Percentiles rank a stretch among this genome's conserved stretches.
Evolutionary conservation across 2,329 filamentous ascomycete species (phyloP).

Genomic region (Pseudogymnoascus sp.): DNA sequence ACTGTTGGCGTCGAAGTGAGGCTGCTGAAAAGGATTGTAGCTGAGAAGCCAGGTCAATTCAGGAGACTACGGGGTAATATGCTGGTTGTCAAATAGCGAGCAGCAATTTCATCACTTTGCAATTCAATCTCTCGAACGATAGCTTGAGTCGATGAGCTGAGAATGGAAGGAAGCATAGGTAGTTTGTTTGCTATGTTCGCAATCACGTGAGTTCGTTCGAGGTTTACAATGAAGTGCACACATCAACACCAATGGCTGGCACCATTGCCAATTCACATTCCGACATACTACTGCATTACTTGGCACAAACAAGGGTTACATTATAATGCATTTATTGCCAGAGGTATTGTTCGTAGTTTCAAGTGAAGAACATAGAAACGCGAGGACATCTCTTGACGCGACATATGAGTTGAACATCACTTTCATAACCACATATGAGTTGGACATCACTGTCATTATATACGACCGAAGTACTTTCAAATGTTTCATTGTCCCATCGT

Average conservation of each 20-base stretch:
- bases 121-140: not conserved
- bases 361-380: not conserved
- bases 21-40: not conserved
- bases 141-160: not conserved
- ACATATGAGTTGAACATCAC: not conserved
- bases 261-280: not conserved
- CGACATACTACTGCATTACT: not conserved
- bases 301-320: not conserved
- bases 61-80: not conserved
- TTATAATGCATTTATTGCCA: not conserved
- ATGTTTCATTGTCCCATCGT: conserved; percentile 11
- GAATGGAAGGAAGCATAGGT: not conserved
- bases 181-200: not conserved
- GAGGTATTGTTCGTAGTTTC: not conserved
- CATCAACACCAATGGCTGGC: not conserved
- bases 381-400: not conserved
- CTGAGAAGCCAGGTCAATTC: not conserved
- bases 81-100: not conserved
- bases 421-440: not conserved
- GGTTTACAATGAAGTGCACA: not conserved
- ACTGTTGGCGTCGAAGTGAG: conserved; percentile 4
- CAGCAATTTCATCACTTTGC: not conserved
- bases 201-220: not conserved
- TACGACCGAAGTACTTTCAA: conserved; percentile 3
- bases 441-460: not conserved